Percentiles rank a stretch among this genome's conserved stretches.
Evolutionary conservation across 2,329 filamentous ascomycete species (phyloP).

Genomic region (Cordyceps tenuipes): DNA sequence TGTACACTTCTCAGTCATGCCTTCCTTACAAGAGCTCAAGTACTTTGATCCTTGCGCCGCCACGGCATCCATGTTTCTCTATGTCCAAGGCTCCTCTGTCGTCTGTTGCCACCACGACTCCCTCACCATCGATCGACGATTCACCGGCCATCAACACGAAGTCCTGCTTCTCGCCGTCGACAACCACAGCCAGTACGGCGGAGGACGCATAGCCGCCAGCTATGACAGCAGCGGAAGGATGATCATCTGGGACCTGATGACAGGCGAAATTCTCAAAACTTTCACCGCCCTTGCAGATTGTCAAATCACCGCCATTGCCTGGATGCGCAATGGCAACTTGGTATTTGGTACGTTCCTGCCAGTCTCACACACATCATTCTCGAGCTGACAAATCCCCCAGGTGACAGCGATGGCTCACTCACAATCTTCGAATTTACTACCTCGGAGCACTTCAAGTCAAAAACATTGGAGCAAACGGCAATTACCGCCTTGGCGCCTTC

Average conservation of each 20-base stretch:
- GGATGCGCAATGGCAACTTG: constrained; percentile 96
- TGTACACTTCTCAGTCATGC: constrained; percentile 38
- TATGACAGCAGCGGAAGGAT: constrained; percentile 87
- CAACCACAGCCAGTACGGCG: constrained; percentile 79
- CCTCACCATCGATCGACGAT: constrained; percentile 77
- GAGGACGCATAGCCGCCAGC: constrained; percentile 80
- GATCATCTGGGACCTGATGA: constrained; percentile 94
- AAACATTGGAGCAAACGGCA: constrained; percentile 85
- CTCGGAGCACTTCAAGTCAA: constrained; percentile 81
- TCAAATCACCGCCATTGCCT: constrained; percentile 66
- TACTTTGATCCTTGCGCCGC: constrained; percentile 83
- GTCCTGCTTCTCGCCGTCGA: constrained; percentile 81
- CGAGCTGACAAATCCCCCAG: constrained; percentile 35
- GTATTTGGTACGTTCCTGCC: constrained; percentile 67
- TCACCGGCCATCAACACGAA: constrained; percentile 74
- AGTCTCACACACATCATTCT: background rate
- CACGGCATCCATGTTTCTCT: constrained; percentile 84
- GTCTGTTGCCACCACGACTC: constrained; percentile 90
- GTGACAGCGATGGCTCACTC: constrained; percentile 85
- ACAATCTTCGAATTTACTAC: constrained; percentile 91
- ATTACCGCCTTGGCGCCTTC: constrained; percentile 90
- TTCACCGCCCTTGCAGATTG: constrained; percentile 80
- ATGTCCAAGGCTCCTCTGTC: constrained; percentile 72
- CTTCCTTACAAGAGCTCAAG: constrained; percentile 38
- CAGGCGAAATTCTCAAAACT: constrained; percentile 81